Conservation (phyloP, 2,329 filamentous ascomycete genomes). For the Alternaria novae-zelandiae region DNA sequence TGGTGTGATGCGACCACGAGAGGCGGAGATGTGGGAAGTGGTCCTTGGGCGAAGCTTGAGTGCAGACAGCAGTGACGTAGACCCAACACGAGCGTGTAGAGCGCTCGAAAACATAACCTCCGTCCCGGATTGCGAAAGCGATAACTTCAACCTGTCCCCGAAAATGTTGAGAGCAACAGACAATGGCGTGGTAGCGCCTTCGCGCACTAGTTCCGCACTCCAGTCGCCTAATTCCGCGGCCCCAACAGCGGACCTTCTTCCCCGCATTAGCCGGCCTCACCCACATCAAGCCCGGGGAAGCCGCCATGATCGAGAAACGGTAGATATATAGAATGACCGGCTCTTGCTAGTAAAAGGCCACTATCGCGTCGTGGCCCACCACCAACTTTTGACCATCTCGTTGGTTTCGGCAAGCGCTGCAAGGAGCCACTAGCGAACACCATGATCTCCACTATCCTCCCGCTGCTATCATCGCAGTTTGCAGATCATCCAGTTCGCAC, state of each 20-base stretch:
- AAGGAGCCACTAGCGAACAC: background rate
- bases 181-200: background rate
- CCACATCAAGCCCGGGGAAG: background rate
- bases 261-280: conserved; percentile 19
- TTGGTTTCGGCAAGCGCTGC: background rate
- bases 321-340: background rate
- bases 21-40: background rate
- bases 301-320: background rate
- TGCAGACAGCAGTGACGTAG: background rate
- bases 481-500: conserved; percentile 34
- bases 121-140: background rate
- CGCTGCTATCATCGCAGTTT: conserved; percentile 30
- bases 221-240: conserved; percentile 22
- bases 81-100: background rate
- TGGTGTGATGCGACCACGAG: background rate
- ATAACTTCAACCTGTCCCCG: background rate
- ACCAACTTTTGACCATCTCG: background rate
- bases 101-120: background rate
- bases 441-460: conserved; percentile 41
- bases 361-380: background rate
- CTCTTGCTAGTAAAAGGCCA: background rate
- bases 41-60: background rate
- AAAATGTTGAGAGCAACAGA: background rate
- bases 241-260: conserved; percentile 6
- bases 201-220: conserved; percentile 14